phyloP scores from a whole-genome alignment of 352 stramenopile species.

The Thalassiosira sp. region DNA sequence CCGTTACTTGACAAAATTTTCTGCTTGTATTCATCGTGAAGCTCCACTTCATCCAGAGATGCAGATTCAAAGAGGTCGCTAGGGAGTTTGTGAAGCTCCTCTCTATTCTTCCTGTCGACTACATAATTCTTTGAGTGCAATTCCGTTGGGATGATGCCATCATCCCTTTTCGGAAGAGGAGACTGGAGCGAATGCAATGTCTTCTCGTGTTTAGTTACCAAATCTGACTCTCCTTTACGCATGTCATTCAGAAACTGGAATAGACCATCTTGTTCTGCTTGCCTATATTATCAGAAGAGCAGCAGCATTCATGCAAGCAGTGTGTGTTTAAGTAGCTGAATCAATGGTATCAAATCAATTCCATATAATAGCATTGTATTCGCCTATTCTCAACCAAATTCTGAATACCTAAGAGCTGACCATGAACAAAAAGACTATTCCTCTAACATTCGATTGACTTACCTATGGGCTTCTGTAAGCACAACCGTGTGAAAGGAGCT shows the following conservation, averaged over 20 bases:
- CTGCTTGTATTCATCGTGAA: conserved; percentile 23
- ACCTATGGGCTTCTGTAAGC: conserved; percentile 70
- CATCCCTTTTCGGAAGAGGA: conserved; percentile 27
- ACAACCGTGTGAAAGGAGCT: conserved; percentile 38
- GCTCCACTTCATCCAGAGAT: conserved; percentile 35
- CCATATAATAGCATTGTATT: no score
- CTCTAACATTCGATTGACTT: no score
- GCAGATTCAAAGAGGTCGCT: conserved; percentile 17
- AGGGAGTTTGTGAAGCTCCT: conserved; percentile 57
- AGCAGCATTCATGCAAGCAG: no score
- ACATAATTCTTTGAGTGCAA: conserved; percentile 80
- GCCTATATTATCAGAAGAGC: no score
- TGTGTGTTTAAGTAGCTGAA: no score
- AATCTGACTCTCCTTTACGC: conserved; percentile 25
- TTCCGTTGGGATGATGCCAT: conserved; percentile 65
- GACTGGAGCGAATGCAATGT: conserved; percentile 24
- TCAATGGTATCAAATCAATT: no score
- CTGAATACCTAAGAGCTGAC: no score
- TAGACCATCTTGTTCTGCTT: conserved; percentile 59
- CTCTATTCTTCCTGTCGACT: conserved; percentile 72
- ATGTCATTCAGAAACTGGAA: conserved; percentile 65
- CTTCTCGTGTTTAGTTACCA: conserved; percentile 16
- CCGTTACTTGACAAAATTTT: conserved; percentile 24
- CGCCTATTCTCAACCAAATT: no score
- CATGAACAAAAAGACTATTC: no score